Evolutionary conservation across 305 asterid species (phyloP).

Genomic region (Solanum hybrid): DNA sequence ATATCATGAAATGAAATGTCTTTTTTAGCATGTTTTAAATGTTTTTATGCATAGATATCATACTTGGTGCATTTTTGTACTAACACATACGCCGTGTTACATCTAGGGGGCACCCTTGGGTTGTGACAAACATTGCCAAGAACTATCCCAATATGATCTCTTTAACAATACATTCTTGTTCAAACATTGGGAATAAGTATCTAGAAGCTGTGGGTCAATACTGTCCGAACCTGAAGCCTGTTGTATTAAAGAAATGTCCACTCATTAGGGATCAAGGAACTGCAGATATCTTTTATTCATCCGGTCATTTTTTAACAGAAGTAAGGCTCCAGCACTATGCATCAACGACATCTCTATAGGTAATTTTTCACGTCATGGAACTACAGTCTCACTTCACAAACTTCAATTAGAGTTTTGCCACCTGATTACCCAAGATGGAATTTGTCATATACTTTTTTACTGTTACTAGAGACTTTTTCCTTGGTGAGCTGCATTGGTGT

Average conservation of each 20-base stretch:
- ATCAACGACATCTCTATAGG: too few relatives aligned
- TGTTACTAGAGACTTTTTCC: constrained; percentile 41
- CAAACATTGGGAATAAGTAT: neutral
- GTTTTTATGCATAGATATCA: too few relatives aligned
- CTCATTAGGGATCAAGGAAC: neutral
- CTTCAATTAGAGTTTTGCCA: constrained; percentile 63
- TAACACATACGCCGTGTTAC: too few relatives aligned
- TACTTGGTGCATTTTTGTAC: too few relatives aligned
- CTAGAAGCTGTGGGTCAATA: neutral
- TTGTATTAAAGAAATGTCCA: neutral
- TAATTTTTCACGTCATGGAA: too few relatives aligned
- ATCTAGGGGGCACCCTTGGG: too few relatives aligned
- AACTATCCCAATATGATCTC: neutral
- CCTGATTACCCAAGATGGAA: constrained; percentile 60
- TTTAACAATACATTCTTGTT: neutral
- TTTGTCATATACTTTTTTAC: constrained; percentile 43
- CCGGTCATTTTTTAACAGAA: neutral
- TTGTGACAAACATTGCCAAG: neutral
- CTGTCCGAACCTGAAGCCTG: neutral
- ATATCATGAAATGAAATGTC: too few relatives aligned
- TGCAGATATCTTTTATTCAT: neutral
- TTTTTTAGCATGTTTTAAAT: too few relatives aligned
- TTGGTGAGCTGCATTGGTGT: constrained; percentile 53
- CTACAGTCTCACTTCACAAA: constrained; percentile 35
- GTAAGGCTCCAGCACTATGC: neutral